A percentile compares a stretch with the other conserved stretches of the same genome.
Conservation (phyloP, 106 monocot species). For the Dioscorea dumetorum region DNA sequence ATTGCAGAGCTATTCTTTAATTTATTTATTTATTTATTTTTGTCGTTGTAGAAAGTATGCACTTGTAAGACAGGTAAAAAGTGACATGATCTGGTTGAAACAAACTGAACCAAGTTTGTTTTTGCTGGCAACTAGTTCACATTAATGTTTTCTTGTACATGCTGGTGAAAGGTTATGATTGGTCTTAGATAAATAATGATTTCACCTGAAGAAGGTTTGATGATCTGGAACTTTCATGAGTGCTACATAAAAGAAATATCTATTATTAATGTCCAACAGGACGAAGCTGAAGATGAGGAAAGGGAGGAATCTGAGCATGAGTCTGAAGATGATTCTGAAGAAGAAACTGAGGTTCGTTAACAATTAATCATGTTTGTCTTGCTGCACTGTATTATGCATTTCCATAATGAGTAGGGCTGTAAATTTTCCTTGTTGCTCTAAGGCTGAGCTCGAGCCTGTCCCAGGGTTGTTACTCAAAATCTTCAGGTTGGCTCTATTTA, state of each 20-base stretch:
- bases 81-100: neutral
- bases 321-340: conserved; percentile 8
- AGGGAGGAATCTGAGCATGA: conserved; percentile 7
- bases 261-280: neutral
- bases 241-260: too few relatives aligned
- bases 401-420: neutral
- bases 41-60: too few relatives aligned
- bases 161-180: neutral
- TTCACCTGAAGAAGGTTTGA: neutral
- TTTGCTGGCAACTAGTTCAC: neutral
- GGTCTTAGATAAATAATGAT: neutral
- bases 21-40: too few relatives aligned
- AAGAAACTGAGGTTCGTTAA: conserved; percentile 1
- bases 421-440: too few relatives aligned
- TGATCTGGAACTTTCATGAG: neutral
- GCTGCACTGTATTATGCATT: neutral
- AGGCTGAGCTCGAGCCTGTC: too few relatives aligned
- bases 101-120: neutral
- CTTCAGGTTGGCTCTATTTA: neutral
- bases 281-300: conserved; percentile 7
- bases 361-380: neutral
- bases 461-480: neutral
- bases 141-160: neutral
- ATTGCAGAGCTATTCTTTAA: too few relatives aligned
- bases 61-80: too few relatives aligned